A percentile compares a stretch with the other conserved stretches of the same genome.
Conservation (phyloP, 192 early-diverging fungal species). For the Coemansia nantahalensis region DNA sequence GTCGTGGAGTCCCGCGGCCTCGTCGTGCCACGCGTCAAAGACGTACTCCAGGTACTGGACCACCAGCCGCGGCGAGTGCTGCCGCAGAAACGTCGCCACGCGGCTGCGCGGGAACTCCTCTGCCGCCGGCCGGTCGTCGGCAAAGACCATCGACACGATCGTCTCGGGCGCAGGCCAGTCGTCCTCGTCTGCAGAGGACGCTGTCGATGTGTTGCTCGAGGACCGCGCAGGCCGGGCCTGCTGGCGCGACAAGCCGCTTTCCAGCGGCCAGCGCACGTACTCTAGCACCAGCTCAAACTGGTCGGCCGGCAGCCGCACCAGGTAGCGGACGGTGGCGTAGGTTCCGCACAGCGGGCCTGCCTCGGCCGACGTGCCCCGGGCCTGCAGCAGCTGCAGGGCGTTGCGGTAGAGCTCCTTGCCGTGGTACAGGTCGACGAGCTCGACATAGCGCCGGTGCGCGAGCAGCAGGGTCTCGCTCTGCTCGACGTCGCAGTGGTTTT, state of each 20-base stretch:
- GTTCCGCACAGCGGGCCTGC: constrained; percentile 61
- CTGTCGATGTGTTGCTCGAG: constrained; percentile 21
- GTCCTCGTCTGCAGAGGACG: constrained; percentile 17
- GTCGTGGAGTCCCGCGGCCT: constrained; percentile 73
- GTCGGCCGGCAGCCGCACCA: constrained; percentile 74
- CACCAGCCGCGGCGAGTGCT: constrained; percentile 62
- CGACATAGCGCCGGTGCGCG: constrained; percentile 73
- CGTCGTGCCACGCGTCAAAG: constrained; percentile 66
- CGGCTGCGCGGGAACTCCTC: constrained; percentile 60
- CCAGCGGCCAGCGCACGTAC: constrained; percentile 77
- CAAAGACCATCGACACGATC: constrained; percentile 48
- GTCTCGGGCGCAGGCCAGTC: constrained; percentile 24
- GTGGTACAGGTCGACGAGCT: constrained; percentile 93
- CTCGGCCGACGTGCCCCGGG: constrained; percentile 49
- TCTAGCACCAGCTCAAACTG: constrained; percentile 81
- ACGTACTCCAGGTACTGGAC: constrained; percentile 80
- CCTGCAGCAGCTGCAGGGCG: constrained; percentile 79
- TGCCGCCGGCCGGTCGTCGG: constrained; percentile 55
- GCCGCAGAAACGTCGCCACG: constrained; percentile 67
- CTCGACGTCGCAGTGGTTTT: constrained; percentile 80
- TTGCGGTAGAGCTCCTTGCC: constrained; percentile 87
- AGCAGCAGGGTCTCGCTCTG: constrained; percentile 78
- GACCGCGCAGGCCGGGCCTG: not conserved
- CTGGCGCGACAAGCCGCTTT: constrained; percentile 58
- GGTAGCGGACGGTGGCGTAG: constrained; percentile 66